Conservation (phyloP, 108 stramenopile genomes). For the Skeletonema grethae region DNA sequence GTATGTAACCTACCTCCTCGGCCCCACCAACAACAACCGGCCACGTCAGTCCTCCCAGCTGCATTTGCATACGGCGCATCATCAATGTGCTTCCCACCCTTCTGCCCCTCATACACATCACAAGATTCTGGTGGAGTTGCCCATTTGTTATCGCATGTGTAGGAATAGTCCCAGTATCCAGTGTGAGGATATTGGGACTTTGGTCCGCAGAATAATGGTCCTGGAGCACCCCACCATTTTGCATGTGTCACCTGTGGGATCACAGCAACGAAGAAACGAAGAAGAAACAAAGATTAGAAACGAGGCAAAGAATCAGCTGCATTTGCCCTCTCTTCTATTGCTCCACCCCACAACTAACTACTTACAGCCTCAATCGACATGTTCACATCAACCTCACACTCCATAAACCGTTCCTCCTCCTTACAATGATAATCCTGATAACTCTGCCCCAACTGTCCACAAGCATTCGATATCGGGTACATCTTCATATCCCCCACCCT, state of each 20-base stretch:
- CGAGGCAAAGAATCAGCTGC: background rate
- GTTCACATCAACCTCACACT: slow-evolving; percentile 46
- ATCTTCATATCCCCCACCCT: slow-evolving; percentile 39
- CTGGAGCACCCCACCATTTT: slow-evolving; percentile 54
- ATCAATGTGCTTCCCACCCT: slow-evolving; percentile 48
- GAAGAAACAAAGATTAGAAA: background rate
- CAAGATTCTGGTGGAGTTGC: slow-evolving; percentile 45
- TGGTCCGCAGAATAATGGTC: slow-evolving; percentile 47
- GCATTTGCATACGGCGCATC: slow-evolving; percentile 36
- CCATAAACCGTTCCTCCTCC: slow-evolving; percentile 53
- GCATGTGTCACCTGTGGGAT: slow-evolving; percentile 39
- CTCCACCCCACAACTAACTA: background rate
- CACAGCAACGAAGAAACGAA: background rate
- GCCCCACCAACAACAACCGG: slow-evolving; percentile 58
- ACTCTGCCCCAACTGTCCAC: slow-evolving; percentile 46
- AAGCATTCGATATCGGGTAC: slow-evolving; percentile 49
- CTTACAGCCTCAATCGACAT: slow-evolving; percentile 48
- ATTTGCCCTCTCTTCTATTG: background rate
- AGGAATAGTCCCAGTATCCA: slow-evolving; percentile 48
- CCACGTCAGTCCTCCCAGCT: slow-evolving; percentile 51
- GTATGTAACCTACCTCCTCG: background rate
- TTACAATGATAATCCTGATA: slow-evolving; percentile 54
- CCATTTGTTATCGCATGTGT: slow-evolving; percentile 48
- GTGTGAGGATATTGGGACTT: slow-evolving; percentile 34
- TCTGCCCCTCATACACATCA: slow-evolving; percentile 48